Base-by-base conservation (phyloP, 164 flowering plant species). In the Platanus orientalis region DNA sequence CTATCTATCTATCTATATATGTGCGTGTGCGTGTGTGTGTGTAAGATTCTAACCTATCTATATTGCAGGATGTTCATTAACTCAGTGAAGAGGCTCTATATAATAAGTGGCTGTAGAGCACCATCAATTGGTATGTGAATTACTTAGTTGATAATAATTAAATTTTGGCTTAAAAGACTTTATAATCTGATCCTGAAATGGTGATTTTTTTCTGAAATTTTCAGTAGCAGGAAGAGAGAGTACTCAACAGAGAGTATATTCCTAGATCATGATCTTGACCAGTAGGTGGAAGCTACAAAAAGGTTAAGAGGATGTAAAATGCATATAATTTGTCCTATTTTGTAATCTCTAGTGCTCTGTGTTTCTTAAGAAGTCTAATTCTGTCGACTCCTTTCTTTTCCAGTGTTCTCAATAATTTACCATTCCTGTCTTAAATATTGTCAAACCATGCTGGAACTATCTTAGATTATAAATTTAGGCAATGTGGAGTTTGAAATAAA, bases 81-180 rank as follows among this genome's bases (percentile, higher is more conserved):
- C 34, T 54, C 71, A 12, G 71, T 62, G 32, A 68, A 68, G 54
- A 61, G 71, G 65, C 70, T 67, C 7, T 21, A 51, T 59, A 60
- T 67, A 42, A 67, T 67, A 49, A 59, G 59, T 34, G 64, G 70
- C 52, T 60, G 64, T 25, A 59, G n/a, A 16, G 70, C 70, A n/a
- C 62, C 62, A 30, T 5, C 62, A 48, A 28, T 48, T 12, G 69
- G 69, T 65, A 58, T 17, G 7, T 10, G 28, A 28, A 28, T 29
- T 54, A n/a, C 26, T 53, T 53, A 23, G 16, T 53, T 53, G 17
- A 53, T 53, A 53, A 23, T 25, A 9, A 53, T 21, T 53, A 23
- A 12, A 9, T 24, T 54, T 26, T 4, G 4, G 36, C n/a, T n/a
- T n/a, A n/a, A n/a, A n/a, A n/a, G n/a, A n/a, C n/a, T n/a, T 29